A percentile compares a stretch with the other conserved stretches of the same genome.
phyloP scores from a whole-genome alignment of 768 basidiomycete species.

The Pholiota conissans region DNA sequence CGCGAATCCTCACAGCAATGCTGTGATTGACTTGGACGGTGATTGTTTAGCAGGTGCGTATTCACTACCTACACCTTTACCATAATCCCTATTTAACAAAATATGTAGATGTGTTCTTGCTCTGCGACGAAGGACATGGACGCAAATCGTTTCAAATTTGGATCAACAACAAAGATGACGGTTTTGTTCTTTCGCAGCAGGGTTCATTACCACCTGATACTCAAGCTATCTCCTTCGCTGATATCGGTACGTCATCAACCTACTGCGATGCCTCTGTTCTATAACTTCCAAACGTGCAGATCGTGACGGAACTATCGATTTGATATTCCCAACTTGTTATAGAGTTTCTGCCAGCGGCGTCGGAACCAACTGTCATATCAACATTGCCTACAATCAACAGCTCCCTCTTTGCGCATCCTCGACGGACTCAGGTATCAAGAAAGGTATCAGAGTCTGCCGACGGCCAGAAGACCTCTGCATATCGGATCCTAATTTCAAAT shows the following conservation, averaged over 20 bases:
- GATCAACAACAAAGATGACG: slow-evolving; percentile 79
- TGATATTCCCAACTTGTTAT: slow-evolving; percentile 86
- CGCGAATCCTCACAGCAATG: slow-evolving; percentile 93
- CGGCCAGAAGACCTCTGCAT: slow-evolving; percentile 79
- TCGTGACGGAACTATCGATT: slow-evolving; percentile 94
- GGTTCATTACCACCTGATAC: slow-evolving; percentile 73
- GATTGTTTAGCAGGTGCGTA: slow-evolving; percentile 88
- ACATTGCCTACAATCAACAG: slow-evolving; percentile 93
- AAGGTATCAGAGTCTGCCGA: slow-evolving; percentile 63
- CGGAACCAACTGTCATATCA: slow-evolving; percentile 78
- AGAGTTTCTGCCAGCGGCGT: slow-evolving; percentile 71
- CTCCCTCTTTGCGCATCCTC: slow-evolving; percentile 73
- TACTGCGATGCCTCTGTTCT: neutral
- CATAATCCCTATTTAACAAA: neutral
- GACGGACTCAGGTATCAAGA: slow-evolving; percentile 46
- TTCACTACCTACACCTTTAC: no score
- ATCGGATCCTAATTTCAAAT: slow-evolving; percentile 78
- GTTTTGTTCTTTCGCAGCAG: slow-evolving; percentile 68
- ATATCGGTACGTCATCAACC: slow-evolving; percentile 62
- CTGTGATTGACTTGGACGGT: slow-evolving; percentile 90
- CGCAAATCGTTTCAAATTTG: slow-evolving; percentile 83
- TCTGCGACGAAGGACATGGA: slow-evolving; percentile 70
- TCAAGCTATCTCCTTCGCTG: slow-evolving; percentile 84
- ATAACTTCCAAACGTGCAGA: slow-evolving; percentile 43
- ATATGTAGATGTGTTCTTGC: slow-evolving; percentile 80